These are phyloP conservation scores for Hypomyces perniciosus DNA, from an alignment of 2,329 filamentous ascomycete genomes.

Conservation along the genomic window DNA sequence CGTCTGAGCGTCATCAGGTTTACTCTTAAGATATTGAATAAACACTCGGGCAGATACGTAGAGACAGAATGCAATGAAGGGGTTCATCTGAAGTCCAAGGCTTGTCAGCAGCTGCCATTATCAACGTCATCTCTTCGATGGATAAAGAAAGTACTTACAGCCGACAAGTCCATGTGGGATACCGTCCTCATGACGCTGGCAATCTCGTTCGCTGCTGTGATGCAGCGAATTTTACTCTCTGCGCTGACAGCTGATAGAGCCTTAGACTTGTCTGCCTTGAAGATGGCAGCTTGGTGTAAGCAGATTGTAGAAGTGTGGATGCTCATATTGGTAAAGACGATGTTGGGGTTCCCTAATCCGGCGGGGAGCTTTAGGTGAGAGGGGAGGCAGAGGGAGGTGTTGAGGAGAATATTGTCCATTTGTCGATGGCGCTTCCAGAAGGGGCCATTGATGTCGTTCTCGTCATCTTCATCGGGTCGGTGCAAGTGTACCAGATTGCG, in stretches of 20 bases:
- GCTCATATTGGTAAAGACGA: conserved; percentile 93
- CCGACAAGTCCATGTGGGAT: conserved; percentile 78
- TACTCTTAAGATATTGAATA: conserved; percentile 90
- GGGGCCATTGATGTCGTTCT: conserved; percentile 81
- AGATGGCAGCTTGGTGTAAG: conserved; percentile 96
- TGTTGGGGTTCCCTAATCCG: conserved; percentile 72
- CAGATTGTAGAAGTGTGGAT: conserved; percentile 96
- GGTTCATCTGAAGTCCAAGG: conserved; percentile 65
- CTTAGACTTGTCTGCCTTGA: conserved; percentile 87
- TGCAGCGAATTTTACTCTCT: conserved; percentile 88
- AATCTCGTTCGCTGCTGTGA: conserved; percentile 89
- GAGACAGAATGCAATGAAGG: conserved; percentile 90
- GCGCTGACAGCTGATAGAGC: conserved; percentile 70
- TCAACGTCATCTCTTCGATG: neutral
- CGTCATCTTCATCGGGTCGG: conserved; percentile 75
- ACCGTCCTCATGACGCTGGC: conserved; percentile 93
- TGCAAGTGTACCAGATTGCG: conserved; percentile 88
- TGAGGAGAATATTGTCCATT: conserved; percentile 85
- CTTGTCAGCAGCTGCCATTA: neutral
- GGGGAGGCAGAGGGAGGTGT: conserved; percentile 79
- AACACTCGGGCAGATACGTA: conserved; percentile 96
- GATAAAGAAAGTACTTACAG: conserved; percentile 48
- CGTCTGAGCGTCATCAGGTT: conserved; percentile 76
- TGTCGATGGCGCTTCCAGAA: conserved; percentile 93
- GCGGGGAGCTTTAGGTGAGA: conserved; percentile 70